phyloP scores from a whole-genome alignment of 495 filamentous ascomycete genomes.

The Aspergillus ostianus region DNA sequence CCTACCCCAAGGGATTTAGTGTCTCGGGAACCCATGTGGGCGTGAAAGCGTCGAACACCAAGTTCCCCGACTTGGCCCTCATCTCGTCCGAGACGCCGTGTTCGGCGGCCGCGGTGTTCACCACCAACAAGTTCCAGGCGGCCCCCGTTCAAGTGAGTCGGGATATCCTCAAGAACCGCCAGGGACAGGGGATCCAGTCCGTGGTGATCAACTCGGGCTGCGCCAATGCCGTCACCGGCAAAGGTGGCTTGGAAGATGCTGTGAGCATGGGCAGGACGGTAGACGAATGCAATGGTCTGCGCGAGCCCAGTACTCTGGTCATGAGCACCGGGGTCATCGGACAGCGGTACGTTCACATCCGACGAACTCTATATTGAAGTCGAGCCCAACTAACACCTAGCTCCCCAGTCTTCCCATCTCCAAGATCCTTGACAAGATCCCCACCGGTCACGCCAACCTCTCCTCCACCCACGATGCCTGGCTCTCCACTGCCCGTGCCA shows the following conservation, averaged over 20 bases:
- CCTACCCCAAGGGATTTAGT: conserved; percentile 86
- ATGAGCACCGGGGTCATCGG: conserved; percentile 99
- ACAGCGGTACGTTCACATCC: conserved; percentile 58
- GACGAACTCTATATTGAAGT: background rate
- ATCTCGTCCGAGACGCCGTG: conserved; percentile 85
- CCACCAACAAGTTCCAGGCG: conserved; percentile 97
- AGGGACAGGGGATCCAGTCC: conserved; percentile 69
- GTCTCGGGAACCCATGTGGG: conserved; percentile 88
- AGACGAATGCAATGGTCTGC: conserved; percentile 64
- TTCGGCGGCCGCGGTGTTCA: conserved; percentile 92
- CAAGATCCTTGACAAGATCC: conserved; percentile 83
- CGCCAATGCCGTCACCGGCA: conserved; percentile 96
- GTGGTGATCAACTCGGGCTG: conserved; percentile 95
- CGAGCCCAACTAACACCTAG: background rate
- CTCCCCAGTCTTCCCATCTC: conserved; percentile 71
- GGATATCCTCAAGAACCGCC: conserved; percentile 61
- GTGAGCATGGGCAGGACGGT: conserved; percentile 74
- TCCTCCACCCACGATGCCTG: conserved; percentile 78
- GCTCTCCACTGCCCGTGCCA: conserved; percentile 83
- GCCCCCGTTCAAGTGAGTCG: conserved; percentile 86
- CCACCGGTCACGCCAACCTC: conserved; percentile 66
- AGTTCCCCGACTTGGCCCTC: conserved; percentile 84
- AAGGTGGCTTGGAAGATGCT: conserved; percentile 87
- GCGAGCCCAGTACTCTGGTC: conserved; percentile 71
- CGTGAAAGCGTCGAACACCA: conserved; percentile 88